Percentiles rank a stretch among this genome's conserved stretches.
Conservation (phyloP, 179 eudicot genomes). For the Gypsophila paniculata region DNA sequence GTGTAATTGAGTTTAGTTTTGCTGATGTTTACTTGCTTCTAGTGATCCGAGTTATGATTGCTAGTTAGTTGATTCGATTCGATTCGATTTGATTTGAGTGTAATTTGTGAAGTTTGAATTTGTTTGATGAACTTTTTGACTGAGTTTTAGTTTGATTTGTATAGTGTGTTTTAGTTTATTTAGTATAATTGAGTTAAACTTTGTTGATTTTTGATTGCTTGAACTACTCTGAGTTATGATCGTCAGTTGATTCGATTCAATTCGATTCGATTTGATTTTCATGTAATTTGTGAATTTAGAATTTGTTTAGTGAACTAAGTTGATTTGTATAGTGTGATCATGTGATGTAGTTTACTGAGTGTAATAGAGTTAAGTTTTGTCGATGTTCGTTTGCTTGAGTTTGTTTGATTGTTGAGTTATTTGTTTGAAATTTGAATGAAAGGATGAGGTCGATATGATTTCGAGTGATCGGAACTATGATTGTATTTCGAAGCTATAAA, state of each 20-base stretch:
- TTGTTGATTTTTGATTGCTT: neutral
- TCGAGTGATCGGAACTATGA: neutral
- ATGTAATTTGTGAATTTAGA: neutral
- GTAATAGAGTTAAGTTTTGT: neutral
- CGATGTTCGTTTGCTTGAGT: neutral
- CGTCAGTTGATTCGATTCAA: neutral
- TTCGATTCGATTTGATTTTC: neutral
- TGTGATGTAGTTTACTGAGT: neutral
- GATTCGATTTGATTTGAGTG: too few relatives aligned
- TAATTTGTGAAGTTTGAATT: too few relatives aligned
- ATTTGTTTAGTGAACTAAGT: neutral
- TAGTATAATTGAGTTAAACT: constrained; percentile 12
- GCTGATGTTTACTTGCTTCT: too few relatives aligned
- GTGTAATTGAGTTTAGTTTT: too few relatives aligned
- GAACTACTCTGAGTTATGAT: neutral
- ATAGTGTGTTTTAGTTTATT: neutral
- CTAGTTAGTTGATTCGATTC: too few relatives aligned
- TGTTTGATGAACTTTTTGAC: too few relatives aligned
- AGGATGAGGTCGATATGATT: neutral
- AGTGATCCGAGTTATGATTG: too few relatives aligned
- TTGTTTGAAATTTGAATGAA: neutral
- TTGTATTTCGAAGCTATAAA: neutral
- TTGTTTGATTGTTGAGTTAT: neutral
- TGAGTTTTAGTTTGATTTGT: too few relatives aligned
- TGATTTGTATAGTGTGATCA: neutral